Base-by-base conservation (phyloP, 345 rosid genomes). In the Salix brachista region DNA sequence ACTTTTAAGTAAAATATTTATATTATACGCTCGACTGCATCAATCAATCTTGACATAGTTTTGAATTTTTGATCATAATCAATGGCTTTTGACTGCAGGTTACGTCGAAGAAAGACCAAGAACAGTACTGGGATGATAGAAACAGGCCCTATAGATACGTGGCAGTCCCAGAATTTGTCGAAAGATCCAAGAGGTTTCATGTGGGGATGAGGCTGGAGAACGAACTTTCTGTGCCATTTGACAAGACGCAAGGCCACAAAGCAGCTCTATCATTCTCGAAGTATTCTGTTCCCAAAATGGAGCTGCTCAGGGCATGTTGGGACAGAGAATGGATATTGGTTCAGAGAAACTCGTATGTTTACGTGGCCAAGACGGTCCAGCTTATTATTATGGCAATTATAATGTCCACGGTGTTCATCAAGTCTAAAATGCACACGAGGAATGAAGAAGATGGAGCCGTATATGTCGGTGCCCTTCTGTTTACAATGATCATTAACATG, bases 61-160 rank as follows among this genome's bases (percentile, higher is more conserved):
- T n/a, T 23, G 14, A 4, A 5, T 5, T 34, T 34, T 34, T 34
- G 6, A 5, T 34, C 1, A 5, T 5, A 34, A 58, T 23, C 11
- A 9, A 58, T 10, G 64, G 5, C 23, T 3, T n/a, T 1, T 58
- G 34, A 30, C 42, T 32, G 9, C 85, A 95, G 99, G 98, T 93
- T 70, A 89, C 94, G 3, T 96, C 97, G 68, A 91, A 74, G 78
- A 96, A 93, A 83, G 98, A 96, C 83, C 98, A 93, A 80, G 92
- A 89, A 71, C 99, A 93, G 71, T 96, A 93, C 65, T 93, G 97
- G 98, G 85, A 81, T 30, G 89, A 91, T 70, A 85, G 75, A 67
- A 84, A 32, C 61, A 87, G 72, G 67, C 94, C 93, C 7, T 93
- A 93, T 86, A 82, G 85, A 73, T 96, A 83, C 83, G 76, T 90